These are phyloP conservation scores for Suillus spraguei DNA, from an alignment of 768 basidiomycete species.

Conservation along the genomic window DNA sequence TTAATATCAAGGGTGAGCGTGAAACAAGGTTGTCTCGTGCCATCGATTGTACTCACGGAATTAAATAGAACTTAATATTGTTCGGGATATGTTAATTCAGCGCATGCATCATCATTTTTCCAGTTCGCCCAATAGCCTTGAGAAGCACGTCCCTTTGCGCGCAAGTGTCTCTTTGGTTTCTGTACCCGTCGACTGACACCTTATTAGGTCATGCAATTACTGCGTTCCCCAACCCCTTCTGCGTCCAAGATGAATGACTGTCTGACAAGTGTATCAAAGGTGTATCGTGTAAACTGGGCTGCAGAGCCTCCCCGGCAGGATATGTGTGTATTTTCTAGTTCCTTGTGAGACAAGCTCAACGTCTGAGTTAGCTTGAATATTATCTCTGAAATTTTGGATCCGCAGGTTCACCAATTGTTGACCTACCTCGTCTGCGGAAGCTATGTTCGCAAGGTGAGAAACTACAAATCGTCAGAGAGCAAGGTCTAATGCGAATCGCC, in stretches of 20 bases:
- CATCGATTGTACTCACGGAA: neutral
- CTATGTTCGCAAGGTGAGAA: conserved; percentile 63
- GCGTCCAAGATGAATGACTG: conserved; percentile 58
- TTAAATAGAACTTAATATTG: conserved; percentile 53
- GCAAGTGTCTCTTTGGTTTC: conserved; percentile 31
- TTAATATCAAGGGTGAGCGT: conserved; percentile 58
- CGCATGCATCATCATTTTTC: conserved; percentile 60
- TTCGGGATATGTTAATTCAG: conserved; percentile 57
- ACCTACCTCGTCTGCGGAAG: conserved; percentile 55
- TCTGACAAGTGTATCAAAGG: conserved; percentile 53
- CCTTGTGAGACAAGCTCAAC: conserved; percentile 7
- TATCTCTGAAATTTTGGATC: conserved; percentile 65
- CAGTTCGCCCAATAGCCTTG: conserved; percentile 53
- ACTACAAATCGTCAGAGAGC: neutral
- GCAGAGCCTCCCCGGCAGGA: conserved; percentile 64
- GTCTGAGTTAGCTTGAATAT: conserved; percentile 34
- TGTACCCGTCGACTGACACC: conserved; percentile 5
- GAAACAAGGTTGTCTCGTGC: too few relatives aligned
- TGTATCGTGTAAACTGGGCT: conserved; percentile 58
- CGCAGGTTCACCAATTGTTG: conserved; percentile 50
- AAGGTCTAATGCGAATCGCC: neutral
- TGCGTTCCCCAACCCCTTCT: conserved; percentile 56
- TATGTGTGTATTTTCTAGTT: conserved; percentile 44
- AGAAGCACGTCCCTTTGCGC: conserved; percentile 55
- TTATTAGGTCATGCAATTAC: conserved; percentile 50